phyloP scores from a whole-genome alignment of 768 basidiomycete species.

The Leccinum broughii region DNA sequence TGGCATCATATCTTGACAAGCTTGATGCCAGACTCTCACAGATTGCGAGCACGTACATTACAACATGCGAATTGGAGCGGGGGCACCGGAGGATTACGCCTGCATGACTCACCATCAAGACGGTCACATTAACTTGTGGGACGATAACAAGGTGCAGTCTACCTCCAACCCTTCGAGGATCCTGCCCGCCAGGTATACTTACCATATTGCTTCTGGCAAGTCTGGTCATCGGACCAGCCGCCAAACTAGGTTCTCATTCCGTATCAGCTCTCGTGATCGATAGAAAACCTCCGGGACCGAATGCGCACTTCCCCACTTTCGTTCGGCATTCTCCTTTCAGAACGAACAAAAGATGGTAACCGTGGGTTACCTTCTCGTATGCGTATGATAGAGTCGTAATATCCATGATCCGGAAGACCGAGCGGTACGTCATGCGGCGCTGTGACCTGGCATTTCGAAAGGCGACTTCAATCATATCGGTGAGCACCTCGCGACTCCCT shows the following conservation, averaged over 20 bases:
- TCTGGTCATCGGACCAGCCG: neutral
- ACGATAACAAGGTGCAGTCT: neutral
- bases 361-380: neutral
- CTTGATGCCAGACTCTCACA: neutral
- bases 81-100: neutral
- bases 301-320: neutral
- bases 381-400: neutral
- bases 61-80: neutral
- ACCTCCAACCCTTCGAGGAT: neutral
- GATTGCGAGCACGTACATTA: neutral
- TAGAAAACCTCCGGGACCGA: neutral
- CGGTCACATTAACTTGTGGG: neutral
- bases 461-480: neutral
- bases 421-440: neutral
- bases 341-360: neutral
- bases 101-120: neutral
- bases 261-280: neutral
- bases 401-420: neutral
- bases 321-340: neutral
- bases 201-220: neutral
- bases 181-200: neutral
- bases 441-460: neutral
- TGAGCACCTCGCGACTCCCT: neutral
- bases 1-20: constrained; percentile 1
- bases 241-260: neutral